These are phyloP conservation scores for Lecanicillium sp. DNA, from an alignment of 2,329 filamentous ascomycete genomes.

Conservation along the genomic window DNA sequence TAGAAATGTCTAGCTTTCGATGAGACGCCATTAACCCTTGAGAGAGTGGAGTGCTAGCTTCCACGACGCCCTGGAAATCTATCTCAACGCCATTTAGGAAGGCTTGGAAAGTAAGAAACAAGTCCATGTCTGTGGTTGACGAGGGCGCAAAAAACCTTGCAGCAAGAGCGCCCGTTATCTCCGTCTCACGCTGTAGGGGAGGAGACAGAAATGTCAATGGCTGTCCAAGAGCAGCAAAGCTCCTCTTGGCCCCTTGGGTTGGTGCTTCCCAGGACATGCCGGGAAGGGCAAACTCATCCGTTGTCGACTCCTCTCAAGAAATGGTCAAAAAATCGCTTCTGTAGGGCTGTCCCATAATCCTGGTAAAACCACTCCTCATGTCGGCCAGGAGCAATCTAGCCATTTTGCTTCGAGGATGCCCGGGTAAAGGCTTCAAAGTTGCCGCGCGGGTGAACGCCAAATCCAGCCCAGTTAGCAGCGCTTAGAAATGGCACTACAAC, in stretches of 20 bases:
- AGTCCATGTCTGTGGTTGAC: constrained; percentile 55
- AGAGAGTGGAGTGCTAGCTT: no score
- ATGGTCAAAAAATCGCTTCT: constrained; percentile 59
- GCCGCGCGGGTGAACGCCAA: constrained; percentile 58
- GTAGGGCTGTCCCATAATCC: constrained; percentile 57
- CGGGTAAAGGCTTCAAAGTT: constrained; percentile 58
- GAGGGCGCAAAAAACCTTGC: constrained; percentile 55
- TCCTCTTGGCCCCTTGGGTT: no score
- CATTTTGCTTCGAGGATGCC: constrained; percentile 59
- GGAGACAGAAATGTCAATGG: constrained; percentile 46
- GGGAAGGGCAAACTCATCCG: no score
- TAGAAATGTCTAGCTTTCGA: no score
- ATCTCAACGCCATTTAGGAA: no score
- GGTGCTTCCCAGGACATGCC: no score
- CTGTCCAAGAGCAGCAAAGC: no score
- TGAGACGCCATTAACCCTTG: no score
- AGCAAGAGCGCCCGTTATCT: constrained; percentile 60
- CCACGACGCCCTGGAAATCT: no score
- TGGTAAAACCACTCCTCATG: constrained; percentile 70
- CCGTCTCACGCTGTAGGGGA: constrained; percentile 53
- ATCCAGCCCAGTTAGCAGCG: constrained; percentile 65
- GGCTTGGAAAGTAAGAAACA: constrained; percentile 49
- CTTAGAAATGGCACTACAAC: constrained; percentile 59
- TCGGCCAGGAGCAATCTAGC: constrained; percentile 55
- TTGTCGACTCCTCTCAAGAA: constrained; percentile 61